Conservation (phyloP, 1,139 yeast species). For the Torulaspora pretoriensis region DNA sequence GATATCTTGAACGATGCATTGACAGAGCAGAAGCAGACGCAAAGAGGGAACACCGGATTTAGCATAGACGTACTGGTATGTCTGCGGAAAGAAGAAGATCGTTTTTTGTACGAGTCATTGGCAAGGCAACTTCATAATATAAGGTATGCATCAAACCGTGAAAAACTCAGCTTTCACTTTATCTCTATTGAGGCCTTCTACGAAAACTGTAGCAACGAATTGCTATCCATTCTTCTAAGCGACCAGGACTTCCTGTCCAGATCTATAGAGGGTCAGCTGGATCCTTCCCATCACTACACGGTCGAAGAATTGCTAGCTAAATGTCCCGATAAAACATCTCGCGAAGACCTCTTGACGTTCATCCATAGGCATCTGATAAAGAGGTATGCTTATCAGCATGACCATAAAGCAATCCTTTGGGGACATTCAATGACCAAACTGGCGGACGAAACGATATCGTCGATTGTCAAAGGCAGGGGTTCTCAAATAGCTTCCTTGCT, state of each 20-base stretch:
- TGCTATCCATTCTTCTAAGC: conserved; percentile 20
- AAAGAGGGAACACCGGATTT: conserved; percentile 68
- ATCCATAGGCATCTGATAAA: conserved; percentile 49
- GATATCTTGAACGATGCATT: conserved; percentile 62
- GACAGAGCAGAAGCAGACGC: conserved; percentile 54
- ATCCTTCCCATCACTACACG: conserved; percentile 11
- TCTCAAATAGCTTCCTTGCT: conserved; percentile 53
- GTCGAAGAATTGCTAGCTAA: conserved; percentile 22
- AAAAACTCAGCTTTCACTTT: conserved; percentile 38
- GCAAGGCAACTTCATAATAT: conserved; percentile 25
- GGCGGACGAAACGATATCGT: conserved; percentile 72
- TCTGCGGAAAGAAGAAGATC: conserved; percentile 16
- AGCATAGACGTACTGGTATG: conserved; percentile 49
- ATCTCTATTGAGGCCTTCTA: conserved; percentile 42
- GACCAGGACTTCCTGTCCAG: conserved; percentile 15
- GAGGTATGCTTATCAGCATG: conserved; percentile 44
- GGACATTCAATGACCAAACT: conserved; percentile 81
- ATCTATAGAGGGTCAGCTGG: conserved; percentile 6
- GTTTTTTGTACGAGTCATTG: conserved; percentile 25
- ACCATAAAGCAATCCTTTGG: conserved; percentile 56
- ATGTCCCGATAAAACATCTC: conserved; percentile 51
- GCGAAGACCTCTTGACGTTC: conserved; percentile 55
- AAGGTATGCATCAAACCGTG: conserved; percentile 22
- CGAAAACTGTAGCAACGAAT: conserved; percentile 10
- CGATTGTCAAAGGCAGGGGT: conserved; percentile 91